Evolutionary conservation across 2,329 filamentous ascomycete genomes (phyloP).

Genomic region (Ascochyta rabiei): DNA sequence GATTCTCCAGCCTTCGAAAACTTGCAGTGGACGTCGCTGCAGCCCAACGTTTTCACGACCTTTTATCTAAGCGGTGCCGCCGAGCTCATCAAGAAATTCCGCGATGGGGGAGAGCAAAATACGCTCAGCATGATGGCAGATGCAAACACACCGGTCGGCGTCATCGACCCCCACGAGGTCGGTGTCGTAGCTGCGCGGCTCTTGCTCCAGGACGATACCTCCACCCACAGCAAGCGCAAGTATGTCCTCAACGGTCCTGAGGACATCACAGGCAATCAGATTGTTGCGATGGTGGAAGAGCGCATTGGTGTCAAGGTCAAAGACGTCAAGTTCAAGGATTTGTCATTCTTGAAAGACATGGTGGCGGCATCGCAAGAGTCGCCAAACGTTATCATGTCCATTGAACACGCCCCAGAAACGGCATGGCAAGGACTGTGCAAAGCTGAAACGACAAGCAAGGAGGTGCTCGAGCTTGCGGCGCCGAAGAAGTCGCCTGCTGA

Average conservation of each 20-base stretch:
- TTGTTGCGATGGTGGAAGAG: slow-evolving; percentile 23
- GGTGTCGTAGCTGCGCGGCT: slow-evolving; percentile 21
- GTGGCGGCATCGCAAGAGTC: slow-evolving; percentile 12
- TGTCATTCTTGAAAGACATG: slow-evolving; percentile 17
- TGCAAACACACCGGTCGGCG: slow-evolving; percentile 7
- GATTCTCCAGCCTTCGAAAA: slow-evolving; percentile 9
- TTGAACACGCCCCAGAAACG: slow-evolving; percentile 9
- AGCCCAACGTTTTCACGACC: slow-evolving; percentile 19
- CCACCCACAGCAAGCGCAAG: slow-evolving; percentile 18
- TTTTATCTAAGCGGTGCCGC: slow-evolving; percentile 7
- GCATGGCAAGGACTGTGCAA: slow-evolving; percentile 18
- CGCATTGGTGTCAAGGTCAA: slow-evolving; percentile 18
- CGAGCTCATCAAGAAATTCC: slow-evolving; percentile 12
- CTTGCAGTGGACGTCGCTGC: slow-evolving; percentile 23
- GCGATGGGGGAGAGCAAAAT: slow-evolving; percentile 9
- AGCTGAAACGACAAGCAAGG: slow-evolving; percentile 22
- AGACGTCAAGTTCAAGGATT: slow-evolving; percentile 19
- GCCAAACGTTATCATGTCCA: slow-evolving; percentile 18
- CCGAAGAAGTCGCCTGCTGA: slow-evolving; percentile 13
- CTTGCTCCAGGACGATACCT: slow-evolving; percentile 13
- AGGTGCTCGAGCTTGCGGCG: slow-evolving; percentile 20
- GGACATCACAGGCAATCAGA: slow-evolving; percentile 18
- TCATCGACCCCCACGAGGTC: slow-evolving; percentile 25
- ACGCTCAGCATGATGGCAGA: slow-evolving; percentile 4
- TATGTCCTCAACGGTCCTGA: slow-evolving; percentile 25